Percentiles rank a stretch among this genome's conserved stretches.
Evolutionary conservation across 1,284 basidiomycete species (phyloP).

Genomic region (Microbotryum violaceum): DNA sequence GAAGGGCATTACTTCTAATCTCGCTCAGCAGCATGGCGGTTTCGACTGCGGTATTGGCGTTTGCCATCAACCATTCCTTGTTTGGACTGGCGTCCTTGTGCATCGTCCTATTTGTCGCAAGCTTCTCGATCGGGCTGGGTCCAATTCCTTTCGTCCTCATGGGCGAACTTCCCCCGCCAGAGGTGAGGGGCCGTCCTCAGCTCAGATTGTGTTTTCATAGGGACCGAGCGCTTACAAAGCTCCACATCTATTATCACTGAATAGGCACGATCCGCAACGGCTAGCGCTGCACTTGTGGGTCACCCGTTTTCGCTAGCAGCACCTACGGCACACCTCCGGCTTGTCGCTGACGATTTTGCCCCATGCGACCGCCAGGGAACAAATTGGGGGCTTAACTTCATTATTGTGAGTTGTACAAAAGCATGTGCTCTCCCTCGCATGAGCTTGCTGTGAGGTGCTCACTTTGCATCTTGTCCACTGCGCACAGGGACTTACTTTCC

Average conservation of each 20-base stretch:
- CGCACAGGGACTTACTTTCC: slow-evolving; percentile 19
- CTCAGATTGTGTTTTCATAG: too few relatives aligned
- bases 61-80: slow-evolving; percentile 34
- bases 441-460: not conserved
- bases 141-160: slow-evolving; percentile 44
- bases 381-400: slow-evolving; percentile 34
- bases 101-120: slow-evolving; percentile 42
- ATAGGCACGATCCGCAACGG: slow-evolving; percentile 4
- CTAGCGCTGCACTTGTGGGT: slow-evolving; percentile 1
- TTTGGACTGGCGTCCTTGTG: slow-evolving; percentile 35
- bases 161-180: slow-evolving; percentile 40
- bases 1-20: slow-evolving; percentile 37
- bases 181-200: slow-evolving; percentile 12
- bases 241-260: slow-evolving; percentile 16
- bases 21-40: slow-evolving; percentile 36
- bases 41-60: slow-evolving; percentile 37
- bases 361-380: slow-evolving; percentile 3
- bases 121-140: slow-evolving; percentile 41
- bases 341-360: not conserved
- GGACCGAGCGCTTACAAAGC: not conserved
- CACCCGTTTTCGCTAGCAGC: not conserved
- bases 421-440: not conserved
- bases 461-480: not conserved
- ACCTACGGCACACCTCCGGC: not conserved
- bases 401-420: slow-evolving; percentile 8